Conservation (phyloP, 2,329 filamentous ascomycete genomes). For the Ophiosphaerella korrae region DNA sequence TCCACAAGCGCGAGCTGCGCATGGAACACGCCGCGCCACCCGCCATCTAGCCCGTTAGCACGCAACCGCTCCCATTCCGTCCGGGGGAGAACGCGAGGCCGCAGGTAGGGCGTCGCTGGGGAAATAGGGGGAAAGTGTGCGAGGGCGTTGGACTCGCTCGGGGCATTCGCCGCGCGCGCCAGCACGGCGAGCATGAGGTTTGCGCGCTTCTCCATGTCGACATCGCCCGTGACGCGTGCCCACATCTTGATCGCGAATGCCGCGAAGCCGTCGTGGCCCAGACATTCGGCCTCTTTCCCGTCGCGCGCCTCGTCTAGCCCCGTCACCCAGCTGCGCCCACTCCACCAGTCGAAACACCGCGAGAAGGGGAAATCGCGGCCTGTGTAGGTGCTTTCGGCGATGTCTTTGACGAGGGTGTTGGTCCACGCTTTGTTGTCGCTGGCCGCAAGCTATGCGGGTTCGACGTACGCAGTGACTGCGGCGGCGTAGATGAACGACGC, state of each 20-base stretch:
- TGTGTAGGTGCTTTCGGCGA: conserved; percentile 77
- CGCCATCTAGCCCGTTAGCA: conserved; percentile 61
- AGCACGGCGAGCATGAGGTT: conserved; percentile 85
- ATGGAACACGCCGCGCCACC: conserved; percentile 85
- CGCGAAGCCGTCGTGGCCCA: conserved; percentile 87
- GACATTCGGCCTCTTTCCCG: conserved; percentile 86
- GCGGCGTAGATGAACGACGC: conserved; percentile 90
- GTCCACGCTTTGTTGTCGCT: conserved; percentile 76
- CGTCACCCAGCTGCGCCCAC: conserved; percentile 93
- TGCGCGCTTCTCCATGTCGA: conserved; percentile 74
- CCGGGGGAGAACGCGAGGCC: too few species aligned
- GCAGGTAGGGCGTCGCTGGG: too few species aligned
- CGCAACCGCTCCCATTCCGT: conserved; percentile 70
- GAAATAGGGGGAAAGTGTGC: too few species aligned
- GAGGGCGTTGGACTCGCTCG: too few species aligned
- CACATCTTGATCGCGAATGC: conserved; percentile 92
- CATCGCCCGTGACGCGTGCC: conserved; percentile 78
- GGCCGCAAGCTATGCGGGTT: conserved; percentile 70
- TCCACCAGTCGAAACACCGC: conserved; percentile 89
- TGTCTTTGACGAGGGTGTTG: conserved; percentile 82
- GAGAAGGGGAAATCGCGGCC: conserved; percentile 71
- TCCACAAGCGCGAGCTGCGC: conserved; percentile 82
- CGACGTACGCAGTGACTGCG: conserved; percentile 79
- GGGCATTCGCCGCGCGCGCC: conserved; percentile 68
- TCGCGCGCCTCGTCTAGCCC: conserved; percentile 72